A percentile compares a stretch with the other conserved stretches of the same genome.
phyloP scores from a whole-genome alignment of 129 eudicot species.

The Rutidosis leptorrhynchoides region DNA sequence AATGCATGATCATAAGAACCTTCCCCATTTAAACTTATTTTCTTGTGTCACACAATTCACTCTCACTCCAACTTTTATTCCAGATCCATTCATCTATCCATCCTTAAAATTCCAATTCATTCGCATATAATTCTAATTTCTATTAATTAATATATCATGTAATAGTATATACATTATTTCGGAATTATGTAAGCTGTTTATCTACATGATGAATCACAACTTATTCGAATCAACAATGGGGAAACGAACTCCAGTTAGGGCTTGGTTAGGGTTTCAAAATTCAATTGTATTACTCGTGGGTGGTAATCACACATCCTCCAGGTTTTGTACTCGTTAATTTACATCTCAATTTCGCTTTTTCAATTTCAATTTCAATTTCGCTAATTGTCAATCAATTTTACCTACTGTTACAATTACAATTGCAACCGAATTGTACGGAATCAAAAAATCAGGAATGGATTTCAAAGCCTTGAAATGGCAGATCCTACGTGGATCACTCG shows the following conservation, averaged over 20 bases:
- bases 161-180: not conserved
- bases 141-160: no score
- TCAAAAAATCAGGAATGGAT: constrained; percentile 37
- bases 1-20: constrained; percentile 16
- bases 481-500: constrained; percentile 57
- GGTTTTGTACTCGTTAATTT: constrained; percentile 93
- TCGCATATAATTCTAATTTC: no score
- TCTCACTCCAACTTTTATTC: not conserved
- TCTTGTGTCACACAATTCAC: constrained; percentile 17
- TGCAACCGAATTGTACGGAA: not conserved
- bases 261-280: constrained; percentile 79
- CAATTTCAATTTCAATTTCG: not conserved
- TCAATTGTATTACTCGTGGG: constrained; percentile 94
- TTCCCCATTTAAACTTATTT: not conserved
- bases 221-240: constrained; percentile 43
- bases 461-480: constrained; percentile 65
- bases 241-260: constrained; percentile 61
- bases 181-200: constrained; percentile 13
- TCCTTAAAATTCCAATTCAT: no score
- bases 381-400: not conserved
- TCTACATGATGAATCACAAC: constrained; percentile 22
- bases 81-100: constrained; percentile 34
- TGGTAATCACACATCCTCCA: constrained; percentile 99
- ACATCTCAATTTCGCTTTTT: constrained; percentile 5
- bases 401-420: not conserved